Evolutionary conservation across 2,329 filamentous ascomycete genomes (phyloP), one percentile per base, ranked within the genome.

Genomic region (Epichloe aotearoae): DNA sequence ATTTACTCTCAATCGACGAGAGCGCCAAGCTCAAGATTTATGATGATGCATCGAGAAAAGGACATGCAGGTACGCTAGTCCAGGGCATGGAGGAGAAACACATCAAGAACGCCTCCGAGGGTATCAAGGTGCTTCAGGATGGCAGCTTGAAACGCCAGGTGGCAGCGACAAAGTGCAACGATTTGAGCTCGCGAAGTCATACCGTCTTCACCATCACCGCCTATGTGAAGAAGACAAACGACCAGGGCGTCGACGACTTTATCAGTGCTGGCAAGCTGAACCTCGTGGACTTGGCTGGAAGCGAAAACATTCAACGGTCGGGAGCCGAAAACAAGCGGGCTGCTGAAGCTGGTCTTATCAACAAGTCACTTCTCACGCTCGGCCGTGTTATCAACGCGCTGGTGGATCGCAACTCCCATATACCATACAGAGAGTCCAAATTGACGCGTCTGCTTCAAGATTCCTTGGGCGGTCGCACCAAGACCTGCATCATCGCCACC

Each of bases 121-220:
- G 93, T 54, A 90, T 98, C 67, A 86, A 87, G 67, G 76, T 96
- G 55, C 78, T 98, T 44, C 88, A 93, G 59, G 78, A 84, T 56
- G 94, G 93, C 55, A 96, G 89, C 66, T 77, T 93, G 69, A 95
- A 90, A 68, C 85, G 93, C 47, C 93, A 98, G 67, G 93, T 98
- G n/a, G 94, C 93, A 5, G 89, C 94, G 4, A 98, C 93, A n/a
- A 97, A 97, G 68, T 98, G 93, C 77, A 98, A 98, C 65, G 93
- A 98, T 61, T 80, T 97, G 50, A 96, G 90, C 68, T 96, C 90
- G 60, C 83, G 93, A 66, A 95, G 90, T 71, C 94, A 98, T 64
- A 98, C 93, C 0, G 86, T 98, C 20, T 98, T 98, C 63, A 97
- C 93, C 7, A 87, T 98, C 53, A 96, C 91, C 1, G 87, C 90